Evolutionary conservation across 2,329 filamentous ascomycete genomes (phyloP), one percentile per base, ranked within the genome.

Genomic region (Fusarium globosum): DNA sequence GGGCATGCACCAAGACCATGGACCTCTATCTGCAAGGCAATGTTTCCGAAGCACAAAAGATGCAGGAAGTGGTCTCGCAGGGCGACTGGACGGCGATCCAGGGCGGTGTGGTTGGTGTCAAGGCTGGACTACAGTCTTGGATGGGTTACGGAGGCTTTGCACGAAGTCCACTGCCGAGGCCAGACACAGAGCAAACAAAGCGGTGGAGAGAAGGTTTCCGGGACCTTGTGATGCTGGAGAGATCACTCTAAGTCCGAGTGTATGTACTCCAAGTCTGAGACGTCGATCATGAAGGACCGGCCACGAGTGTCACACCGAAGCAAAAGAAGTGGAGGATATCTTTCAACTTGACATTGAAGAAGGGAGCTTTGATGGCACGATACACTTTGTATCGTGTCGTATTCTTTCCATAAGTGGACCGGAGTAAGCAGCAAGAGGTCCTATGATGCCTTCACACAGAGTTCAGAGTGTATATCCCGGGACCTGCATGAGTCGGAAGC

Each of bases 61-160:
- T 92, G 69, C 92, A 94, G 81, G 90, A 89, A 51, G 82, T 90
- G 28, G 85, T 94, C 48, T 90, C 91, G 49, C 85, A 87, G 56
- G 93, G 90, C 51, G 92, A 94, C 82, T 94, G 92, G 92, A 89
- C 88, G 7, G 90, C 91, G 36, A 94, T 93, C 68, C 88, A 92
- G 77, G 89, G 90, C 63, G 92, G 92, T 52, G 90, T 94, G 62
- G 88, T 93, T 35, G 91, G 91, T 51, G 91, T 92, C 75, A 94
- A 94, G 84, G 88, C 89, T 61, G 91, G 88, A 10, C 81, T 94
- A 73, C 85, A 91, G 80, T 83, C 86, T n/a, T 91, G 89, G 83
- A 88, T 88, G 79, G 91, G 90, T 35, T 94, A 94, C 77, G 92
- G 92, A 65, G 90, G 91, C 77, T 82, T 73, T 68, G 78, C 78